Evolutionary conservation across 169 alveolate genomes (phyloP), one percentile per base, ranked within the genome.

Genomic region (Theileria sp.): DNA sequence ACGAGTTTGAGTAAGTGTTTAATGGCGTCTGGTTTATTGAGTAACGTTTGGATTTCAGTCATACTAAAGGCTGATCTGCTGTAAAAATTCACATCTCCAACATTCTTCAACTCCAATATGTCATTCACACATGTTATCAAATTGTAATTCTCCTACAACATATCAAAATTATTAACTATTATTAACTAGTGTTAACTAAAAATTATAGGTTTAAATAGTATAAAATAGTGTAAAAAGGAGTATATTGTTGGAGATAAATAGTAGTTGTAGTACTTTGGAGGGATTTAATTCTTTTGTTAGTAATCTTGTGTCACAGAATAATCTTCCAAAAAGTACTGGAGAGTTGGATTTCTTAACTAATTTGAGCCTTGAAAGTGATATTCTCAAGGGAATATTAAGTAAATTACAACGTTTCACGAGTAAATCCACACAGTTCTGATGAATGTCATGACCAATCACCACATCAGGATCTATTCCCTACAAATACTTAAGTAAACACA

Each of bases 381-480:
- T 75, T 6, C 91, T 50, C 34, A 78, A 74, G 4, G 91, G 91
- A 25, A 85, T 78, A 34, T 83, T 83, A 7, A 88, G 51, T 60
- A 50, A 28, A 32, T 84, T 73, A 78, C 90, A 73, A 17, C 94
- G 81, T 36, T 77, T 89, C 23, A 84, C 80, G 51, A 89, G 77
- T 9, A 78, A 30, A 36, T 89, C 94, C 7, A 82, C 28, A 10
- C 78, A 83, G 64, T 79, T 81, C 36, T 74, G 82, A 77, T 82
- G 61, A 21, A 86, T 60, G 70, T 88, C 92, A 68, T 89, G 94
- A 25, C 93, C 87, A 0, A 89, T 86, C 44, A 89, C 74, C 13
- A 89, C 74, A 34, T 89, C 94, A 12, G 94, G 94, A 64, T 89
- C 94, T 4, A 86, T 56, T 13, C 32, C 23, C 79, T 71, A 34